Evolutionary conservation across 768 basidiomycete genomes (phyloP), one percentile per base, ranked within the genome.

Genomic region (Collybiopsis confluens): DNA sequence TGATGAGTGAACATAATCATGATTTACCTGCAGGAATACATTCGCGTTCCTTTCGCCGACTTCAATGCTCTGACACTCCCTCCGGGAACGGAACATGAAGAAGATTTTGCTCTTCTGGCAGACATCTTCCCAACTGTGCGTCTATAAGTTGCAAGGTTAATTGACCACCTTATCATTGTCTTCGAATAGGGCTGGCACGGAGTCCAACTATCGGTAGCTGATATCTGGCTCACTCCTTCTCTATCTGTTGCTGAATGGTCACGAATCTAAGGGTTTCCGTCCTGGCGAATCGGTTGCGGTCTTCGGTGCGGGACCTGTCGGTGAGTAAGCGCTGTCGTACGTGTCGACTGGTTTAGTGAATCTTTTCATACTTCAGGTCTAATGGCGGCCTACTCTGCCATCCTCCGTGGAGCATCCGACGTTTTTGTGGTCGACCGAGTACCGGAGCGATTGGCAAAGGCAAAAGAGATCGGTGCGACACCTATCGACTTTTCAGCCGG

Each of bases 381-480:
- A 33, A 82, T 82, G 80, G 79, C 80, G 1, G 80, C 79, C 0
- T 81, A 82, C 59, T 79, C 78, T 35, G 80, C 80, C 1, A 59
- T 71, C 5, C 62, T 81, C 1, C 75, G 78, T 26, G 80, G 80
- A 30, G 79, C 80, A 0, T 70, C 78, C 1, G 70, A 76, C 26
- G 75, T 81, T 8, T 81, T 79, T 56, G 77, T 81, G 20, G 78
- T 82, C 21, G 80, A 81, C 60, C 76, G 78, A 51, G 79, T 83
- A 3, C 69, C 76, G 1, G 81, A 81, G 64, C 67, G 80, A 7
- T 67, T 82, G 27, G 67, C 66, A 4, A 81, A 81, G 60, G 79
- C 79, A 0, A 73, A 73, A 54, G 72, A 77, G 23, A 79, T 83
- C 26, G 79, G 80, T 13, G 77, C 74, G 47, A 71, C 69, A 13